phyloP scores from a whole-genome alignment of 768 basidiomycete genomes.

The Phlegmacium glaucopus region DNA sequence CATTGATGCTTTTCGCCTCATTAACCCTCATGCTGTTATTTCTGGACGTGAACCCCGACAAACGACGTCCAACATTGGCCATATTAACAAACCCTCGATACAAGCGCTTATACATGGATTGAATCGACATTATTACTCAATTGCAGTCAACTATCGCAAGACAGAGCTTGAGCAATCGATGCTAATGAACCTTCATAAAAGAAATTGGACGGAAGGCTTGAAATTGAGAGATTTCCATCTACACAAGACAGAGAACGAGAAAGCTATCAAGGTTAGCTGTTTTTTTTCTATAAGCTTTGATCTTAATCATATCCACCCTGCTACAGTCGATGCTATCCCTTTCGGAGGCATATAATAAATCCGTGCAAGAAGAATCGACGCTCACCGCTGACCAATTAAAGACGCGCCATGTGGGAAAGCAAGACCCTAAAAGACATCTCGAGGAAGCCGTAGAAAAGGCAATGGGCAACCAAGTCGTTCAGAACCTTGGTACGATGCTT shows the following conservation, averaged over 20 bases:
- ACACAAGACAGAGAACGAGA: slow-evolving; percentile 88
- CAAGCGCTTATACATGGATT: slow-evolving; percentile 97
- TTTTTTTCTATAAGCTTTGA: slow-evolving; percentile 5
- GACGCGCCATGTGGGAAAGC: slow-evolving; percentile 96
- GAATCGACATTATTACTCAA: slow-evolving; percentile 97
- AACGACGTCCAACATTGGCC: slow-evolving; percentile 97
- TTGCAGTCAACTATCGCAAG: slow-evolving; percentile 97
- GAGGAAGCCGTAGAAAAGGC: slow-evolving; percentile 98
- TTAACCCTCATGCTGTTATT: slow-evolving; percentile 87
- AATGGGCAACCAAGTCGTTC: slow-evolving; percentile 96
- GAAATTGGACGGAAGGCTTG: slow-evolving; percentile 98
- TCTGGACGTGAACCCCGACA: slow-evolving; percentile 94
- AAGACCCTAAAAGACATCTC: slow-evolving; percentile 96
- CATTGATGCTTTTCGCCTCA: slow-evolving; percentile 97
- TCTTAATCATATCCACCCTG: slow-evolving; percentile 14
- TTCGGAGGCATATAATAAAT: slow-evolving; percentile 95
- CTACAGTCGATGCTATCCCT: slow-evolving; percentile 86
- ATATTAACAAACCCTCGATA: slow-evolving; percentile 99
- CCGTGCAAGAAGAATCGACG: slow-evolving; percentile 97
- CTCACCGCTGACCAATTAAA: slow-evolving; percentile 90
- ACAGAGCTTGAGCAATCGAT: slow-evolving; percentile 97
- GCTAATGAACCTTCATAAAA: slow-evolving; percentile 98
- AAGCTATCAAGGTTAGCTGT: slow-evolving; percentile 81
- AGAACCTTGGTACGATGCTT: slow-evolving; percentile 93
- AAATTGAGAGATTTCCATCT: slow-evolving; percentile 86